Evolutionary conservation across 768 basidiomycete genomes (phyloP).

Genomic region (Xerocomellus dryophilus): DNA sequence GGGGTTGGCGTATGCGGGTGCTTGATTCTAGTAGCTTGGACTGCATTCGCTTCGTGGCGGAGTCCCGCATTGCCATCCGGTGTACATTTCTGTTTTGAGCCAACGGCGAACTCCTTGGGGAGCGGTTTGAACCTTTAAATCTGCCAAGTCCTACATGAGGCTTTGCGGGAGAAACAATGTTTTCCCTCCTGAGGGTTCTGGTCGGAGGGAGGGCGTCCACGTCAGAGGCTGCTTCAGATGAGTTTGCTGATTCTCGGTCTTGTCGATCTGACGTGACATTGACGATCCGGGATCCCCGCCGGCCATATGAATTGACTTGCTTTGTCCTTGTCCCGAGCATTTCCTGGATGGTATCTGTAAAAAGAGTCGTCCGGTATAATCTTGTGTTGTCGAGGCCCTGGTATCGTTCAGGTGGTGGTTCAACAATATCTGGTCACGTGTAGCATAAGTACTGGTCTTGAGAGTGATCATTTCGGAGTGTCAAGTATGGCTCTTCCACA

Average conservation of each 20-base stretch:
- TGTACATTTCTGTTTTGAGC: conserved; percentile 29
- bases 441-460: no score
- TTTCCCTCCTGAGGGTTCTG: conserved; percentile 20
- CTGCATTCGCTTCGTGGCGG: conserved; percentile 14
- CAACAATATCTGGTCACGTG: conserved; percentile 24
- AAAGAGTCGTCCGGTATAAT: background rate
- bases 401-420: conserved; percentile 6
- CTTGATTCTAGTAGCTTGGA: conserved; percentile 14
- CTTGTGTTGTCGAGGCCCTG: background rate
- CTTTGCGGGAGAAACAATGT: conserved; percentile 24
- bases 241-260: conserved; percentile 25
- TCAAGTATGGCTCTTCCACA: conserved; percentile 66
- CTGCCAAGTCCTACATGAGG: conserved; percentile 10
- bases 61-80: conserved; percentile 10
- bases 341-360: conserved; percentile 1
- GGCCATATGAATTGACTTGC: conserved; percentile 63
- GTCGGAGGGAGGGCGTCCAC: conserved; percentile 28
- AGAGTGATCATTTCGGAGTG: background rate
- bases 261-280: conserved; percentile 37
- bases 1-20: conserved; percentile 36
- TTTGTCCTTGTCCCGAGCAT: conserved; percentile 66
- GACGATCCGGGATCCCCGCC: conserved; percentile 59
- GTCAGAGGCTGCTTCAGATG: conserved; percentile 37
- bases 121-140: conserved; percentile 9
- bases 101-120: conserved; percentile 19